Evolutionary conservation across 1,139 yeast genomes (phyloP), one percentile per base, ranked within the genome.

Genomic region (Hemisphaericaspora xylanilytica): DNA sequence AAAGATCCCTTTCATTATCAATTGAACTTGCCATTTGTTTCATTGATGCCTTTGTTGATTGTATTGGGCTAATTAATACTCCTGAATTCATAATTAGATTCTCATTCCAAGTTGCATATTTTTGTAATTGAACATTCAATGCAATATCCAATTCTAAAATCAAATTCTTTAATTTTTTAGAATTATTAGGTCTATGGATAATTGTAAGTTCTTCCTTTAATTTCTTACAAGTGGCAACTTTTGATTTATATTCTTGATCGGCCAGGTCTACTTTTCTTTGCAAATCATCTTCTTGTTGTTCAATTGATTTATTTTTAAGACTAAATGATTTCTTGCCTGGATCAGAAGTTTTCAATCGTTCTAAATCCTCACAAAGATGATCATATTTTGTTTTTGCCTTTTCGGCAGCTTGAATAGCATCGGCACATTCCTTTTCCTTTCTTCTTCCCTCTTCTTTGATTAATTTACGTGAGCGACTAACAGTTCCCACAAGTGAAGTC

Each of bases 271-370:
- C 88, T 57, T 92, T 89, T 39, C 83, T 65, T 46, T 79, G 81
- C 21, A 90, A 67, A 38, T 90, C 97, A 55, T 90, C 97, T 56
- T 92, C 97, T 59, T 89, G 96, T 61, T 90, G 97, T 38, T 85
- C 85, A 2, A 82, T 79, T 0, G 95, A 80, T 50, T 81, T 84
- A 39, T 87, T 81, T 55, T 85, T 85, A 48, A 86, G 69, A 24
- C 90, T 83, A 52, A 92, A 82, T 14, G 82, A 78, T 56, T 87
- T 88, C 59, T 85, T 87, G 42, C 84, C 75, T 16, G 96, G 96
- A 55, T 90, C 97, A 0, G 85, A 75, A 38, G 82, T 78, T 52
- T 84, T 80, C 40, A 89, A 74, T 50, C 85, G 82, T 50, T 92
- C 97, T 61, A 88, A 76, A 52, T 92, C 97, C 40, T 82, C 86